Evolutionary conservation across 768 basidiomycete genomes (phyloP).

Genomic region (Boletus patriciae): DNA sequence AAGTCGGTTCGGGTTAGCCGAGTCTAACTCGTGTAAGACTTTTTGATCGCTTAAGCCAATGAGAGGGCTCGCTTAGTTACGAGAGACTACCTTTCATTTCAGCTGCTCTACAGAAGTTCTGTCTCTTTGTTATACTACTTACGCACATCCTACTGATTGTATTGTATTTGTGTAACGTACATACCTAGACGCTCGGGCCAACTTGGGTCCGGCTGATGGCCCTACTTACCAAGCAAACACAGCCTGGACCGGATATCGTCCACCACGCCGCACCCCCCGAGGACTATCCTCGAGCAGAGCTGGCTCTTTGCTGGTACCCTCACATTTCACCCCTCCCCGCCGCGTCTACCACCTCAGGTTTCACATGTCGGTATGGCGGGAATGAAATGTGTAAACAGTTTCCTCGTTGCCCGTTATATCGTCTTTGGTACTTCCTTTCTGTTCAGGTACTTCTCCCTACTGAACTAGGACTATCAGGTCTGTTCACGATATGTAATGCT

Average conservation of each 20-base stretch:
- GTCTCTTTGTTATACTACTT: constrained; percentile 22
- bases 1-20: too few species aligned
- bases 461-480: constrained; percentile 36
- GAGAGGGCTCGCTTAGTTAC: too few species aligned
- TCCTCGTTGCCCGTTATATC: constrained; percentile 56
- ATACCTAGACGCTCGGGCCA: constrained; percentile 9
- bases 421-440: constrained; percentile 49
- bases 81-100: too few species aligned
- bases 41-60: too few species aligned
- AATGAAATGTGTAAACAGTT: constrained; percentile 41
- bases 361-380: constrained; percentile 32
- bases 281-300: constrained; percentile 22
- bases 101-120: neutral
- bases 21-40: too few species aligned
- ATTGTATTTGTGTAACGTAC: constrained; percentile 24
- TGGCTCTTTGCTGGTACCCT: constrained; percentile 27
- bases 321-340: constrained; percentile 26
- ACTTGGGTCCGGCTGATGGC: neutral
- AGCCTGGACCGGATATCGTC: constrained; percentile 10
- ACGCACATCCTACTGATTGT: constrained; percentile 15
- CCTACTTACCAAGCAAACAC: constrained; percentile 7
- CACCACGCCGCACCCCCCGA: constrained; percentile 14
- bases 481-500: constrained; percentile 65
- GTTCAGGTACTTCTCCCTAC: neutral
- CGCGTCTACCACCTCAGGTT: constrained; percentile 27